Conservation (phyloP, 495 filamentous ascomycete species). For the Baudoinia panamericana region DNA sequence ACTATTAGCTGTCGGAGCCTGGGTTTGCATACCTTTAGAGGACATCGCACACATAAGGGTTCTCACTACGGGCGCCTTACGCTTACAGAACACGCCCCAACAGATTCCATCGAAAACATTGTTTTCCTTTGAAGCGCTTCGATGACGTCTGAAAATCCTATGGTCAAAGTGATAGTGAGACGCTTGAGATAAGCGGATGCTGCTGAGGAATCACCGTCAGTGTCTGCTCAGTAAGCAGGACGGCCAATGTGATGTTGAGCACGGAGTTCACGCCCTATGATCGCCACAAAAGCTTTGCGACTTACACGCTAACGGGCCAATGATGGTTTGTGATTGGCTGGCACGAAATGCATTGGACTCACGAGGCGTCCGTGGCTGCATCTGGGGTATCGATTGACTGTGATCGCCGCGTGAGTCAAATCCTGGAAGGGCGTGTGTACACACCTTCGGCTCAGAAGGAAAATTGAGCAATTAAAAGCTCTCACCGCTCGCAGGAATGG, state of each 20-base stretch:
- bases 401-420: neutral
- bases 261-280: constrained; percentile 3
- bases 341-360: no score
- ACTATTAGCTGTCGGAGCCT: neutral
- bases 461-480: neutral
- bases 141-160: neutral
- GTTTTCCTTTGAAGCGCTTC: no score
- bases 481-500: neutral
- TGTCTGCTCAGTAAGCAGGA: neutral
- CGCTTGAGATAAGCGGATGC: neutral
- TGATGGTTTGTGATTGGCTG: neutral
- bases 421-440: neutral
- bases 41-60: neutral
- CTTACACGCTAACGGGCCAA: neutral
- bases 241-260: no score
- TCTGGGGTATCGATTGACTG: neutral
- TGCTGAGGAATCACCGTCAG: neutral
- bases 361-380: no score
- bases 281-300: neutral
- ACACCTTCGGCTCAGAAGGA: neutral
- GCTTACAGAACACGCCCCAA: neutral
- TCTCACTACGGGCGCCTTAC: neutral
- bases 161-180: neutral
- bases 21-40: constrained; percentile 4
- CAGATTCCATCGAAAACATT: no score